Conservation (phyloP, 345 rosid species). For the Eutrema yunnanense region DNA sequence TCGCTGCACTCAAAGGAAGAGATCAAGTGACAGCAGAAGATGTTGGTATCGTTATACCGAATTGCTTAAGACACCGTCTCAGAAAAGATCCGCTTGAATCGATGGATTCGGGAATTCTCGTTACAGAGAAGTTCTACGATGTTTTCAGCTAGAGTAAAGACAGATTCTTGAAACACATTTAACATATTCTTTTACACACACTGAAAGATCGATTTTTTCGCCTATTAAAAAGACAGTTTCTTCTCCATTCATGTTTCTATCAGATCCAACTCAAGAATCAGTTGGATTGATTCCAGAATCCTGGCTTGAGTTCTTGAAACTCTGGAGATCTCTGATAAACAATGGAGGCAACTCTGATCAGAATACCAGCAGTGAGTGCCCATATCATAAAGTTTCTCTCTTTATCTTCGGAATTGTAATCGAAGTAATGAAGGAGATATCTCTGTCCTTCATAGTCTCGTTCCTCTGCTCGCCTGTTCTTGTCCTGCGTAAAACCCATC, state of each 20-base stretch:
- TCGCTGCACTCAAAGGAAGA: conserved; percentile 77
- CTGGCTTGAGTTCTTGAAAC: conserved; percentile 49
- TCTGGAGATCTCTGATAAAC: conserved; percentile 46
- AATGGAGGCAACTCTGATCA: conserved; percentile 51
- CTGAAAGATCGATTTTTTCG: neutral
- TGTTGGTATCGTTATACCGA: conserved; percentile 86
- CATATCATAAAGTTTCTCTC: conserved; percentile 40
- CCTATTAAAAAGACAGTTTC: neutral
- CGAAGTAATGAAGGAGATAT: conserved; percentile 50
- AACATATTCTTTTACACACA: neutral
- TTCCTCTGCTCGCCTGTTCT: conserved; percentile 50
- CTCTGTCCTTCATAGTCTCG: conserved; percentile 43
- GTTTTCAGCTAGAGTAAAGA: conserved; percentile 52
- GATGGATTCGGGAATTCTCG: conserved; percentile 81
- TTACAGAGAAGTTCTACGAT: conserved; percentile 80
- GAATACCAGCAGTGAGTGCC: conserved; percentile 67
- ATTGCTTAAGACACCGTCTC: conserved; percentile 87
- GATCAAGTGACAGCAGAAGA: conserved; percentile 75
- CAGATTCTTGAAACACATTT: conserved; percentile 3
- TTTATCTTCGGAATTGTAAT: conserved; percentile 31
- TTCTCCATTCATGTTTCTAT: neutral
- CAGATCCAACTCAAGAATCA: neutral
- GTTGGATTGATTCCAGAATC: conserved; percentile 36
- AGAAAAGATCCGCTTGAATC: conserved; percentile 95
- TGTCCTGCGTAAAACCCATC: conserved; percentile 31